Evolutionary conservation across 1,284 basidiomycete species (phyloP), one percentile per base, ranked within the genome.

Genomic region (Ustilago tritici): DNA sequence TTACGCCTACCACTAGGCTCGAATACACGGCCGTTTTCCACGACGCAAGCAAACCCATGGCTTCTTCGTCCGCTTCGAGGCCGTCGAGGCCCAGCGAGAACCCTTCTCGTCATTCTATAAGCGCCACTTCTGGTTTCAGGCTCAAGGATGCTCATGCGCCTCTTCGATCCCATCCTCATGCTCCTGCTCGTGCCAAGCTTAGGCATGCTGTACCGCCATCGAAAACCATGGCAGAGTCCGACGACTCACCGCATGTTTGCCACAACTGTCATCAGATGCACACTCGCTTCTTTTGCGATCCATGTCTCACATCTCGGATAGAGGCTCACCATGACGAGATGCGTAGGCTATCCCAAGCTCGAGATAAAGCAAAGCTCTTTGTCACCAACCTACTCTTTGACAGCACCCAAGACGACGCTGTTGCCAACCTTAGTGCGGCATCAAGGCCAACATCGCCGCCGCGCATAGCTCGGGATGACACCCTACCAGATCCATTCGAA

Each of bases 251-350:
- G 5, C 59, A 69, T 19, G 34, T 56, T 19, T 80, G 78, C 40
- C 49, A 63, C 1, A 64, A 81, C 32, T 81, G 79, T 31, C 70
- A 65, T 40, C 70, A 64, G 38, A 55, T 63, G 40, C 66, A 79
- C 19, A 64, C 69, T 4, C 64, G 64, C 36, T 81, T 81, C 65
- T 81, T 64, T 38, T 81, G 79, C 61, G 65, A 68, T 11, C 60
- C 62, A 10, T 81, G 79, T 36, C 59, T 79, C 53, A 41, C 61
- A 41, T 69, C 70, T 1, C 38, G 73, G 34, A 56, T 79, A 46
- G 47, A 65, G 28, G 73, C 68, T 1, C 77, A 81, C 40, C 70
- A 69, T 34, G 41, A 31, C 23, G 70, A 75, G 58, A 69, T 78
- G 43, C 61, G 59, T 19, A 67, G 76, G 47, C 60, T 80, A 15